Conservation (phyloP, 805 yeast species). For the Pichia membranifaciens region DNA sequence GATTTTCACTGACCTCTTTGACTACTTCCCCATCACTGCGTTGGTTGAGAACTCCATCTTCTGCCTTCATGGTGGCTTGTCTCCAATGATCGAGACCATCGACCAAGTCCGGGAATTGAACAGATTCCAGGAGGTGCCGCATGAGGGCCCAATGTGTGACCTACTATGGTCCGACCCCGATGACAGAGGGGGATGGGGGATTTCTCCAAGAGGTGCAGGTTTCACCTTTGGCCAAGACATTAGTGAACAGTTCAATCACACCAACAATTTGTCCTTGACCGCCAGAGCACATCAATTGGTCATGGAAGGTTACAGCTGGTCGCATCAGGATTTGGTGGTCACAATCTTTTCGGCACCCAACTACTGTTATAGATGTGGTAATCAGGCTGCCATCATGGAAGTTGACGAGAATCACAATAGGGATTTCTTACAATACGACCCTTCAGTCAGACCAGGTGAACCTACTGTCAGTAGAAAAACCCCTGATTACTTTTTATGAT, state of each 20-base stretch:
- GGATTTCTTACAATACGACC: constrained; percentile 93
- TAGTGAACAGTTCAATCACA: constrained; percentile 87
- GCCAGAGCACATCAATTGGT: constrained; percentile 96
- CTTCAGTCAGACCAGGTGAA: constrained; percentile 95
- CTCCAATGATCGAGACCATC: constrained; percentile 89
- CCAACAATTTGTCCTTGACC: constrained; percentile 74
- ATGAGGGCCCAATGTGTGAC: constrained; percentile 97
- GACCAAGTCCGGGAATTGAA: constrained; percentile 89
- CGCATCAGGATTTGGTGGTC: constrained; percentile 89
- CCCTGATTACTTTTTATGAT: constrained; percentile 88
- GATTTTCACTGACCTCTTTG: constrained; percentile 83
- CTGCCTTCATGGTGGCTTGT: constrained; percentile 91
- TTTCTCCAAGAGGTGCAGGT: constrained; percentile 97
- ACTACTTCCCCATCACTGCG: constrained; percentile 90
- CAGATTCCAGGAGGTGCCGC: constrained; percentile 94
- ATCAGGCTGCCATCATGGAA: constrained; percentile 97
- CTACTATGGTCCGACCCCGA: constrained; percentile 96
- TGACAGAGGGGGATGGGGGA: constrained; percentile 97
- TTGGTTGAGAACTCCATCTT: constrained; percentile 84
- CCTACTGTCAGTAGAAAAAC: constrained; percentile 96
- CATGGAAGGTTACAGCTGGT: constrained; percentile 97
- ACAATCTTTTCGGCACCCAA: constrained; percentile 95
- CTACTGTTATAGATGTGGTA: constrained; percentile 96
- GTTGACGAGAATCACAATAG: constrained; percentile 90
- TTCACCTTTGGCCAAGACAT: constrained; percentile 96